A percentile compares a stretch with the other conserved stretches of the same genome.
Evolutionary conservation across 371 early-diverging fungal genomes (phyloP).

Genomic region (Apophysomyces sp.): DNA sequence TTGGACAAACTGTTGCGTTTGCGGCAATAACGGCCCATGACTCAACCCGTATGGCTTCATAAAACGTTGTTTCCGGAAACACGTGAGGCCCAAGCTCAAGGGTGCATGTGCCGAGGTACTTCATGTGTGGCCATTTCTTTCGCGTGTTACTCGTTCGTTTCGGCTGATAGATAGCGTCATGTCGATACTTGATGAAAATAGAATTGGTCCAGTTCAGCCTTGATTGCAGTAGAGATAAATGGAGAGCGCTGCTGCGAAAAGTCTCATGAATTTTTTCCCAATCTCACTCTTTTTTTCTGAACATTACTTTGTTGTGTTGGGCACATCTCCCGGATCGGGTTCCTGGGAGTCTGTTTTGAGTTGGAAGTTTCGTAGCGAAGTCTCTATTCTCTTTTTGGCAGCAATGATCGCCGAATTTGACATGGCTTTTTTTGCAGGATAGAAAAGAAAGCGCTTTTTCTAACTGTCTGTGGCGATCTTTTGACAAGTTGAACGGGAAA

Average conservation of each 20-base stretch:
- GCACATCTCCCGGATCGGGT: neutral
- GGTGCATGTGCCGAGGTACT: constrained; percentile 29
- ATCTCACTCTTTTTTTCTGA: neutral
- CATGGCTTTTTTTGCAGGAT: constrained; percentile 17
- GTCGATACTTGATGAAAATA: constrained; percentile 36
- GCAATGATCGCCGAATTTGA: constrained; percentile 35
- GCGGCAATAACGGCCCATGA: constrained; percentile 21
- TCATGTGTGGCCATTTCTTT: constrained; percentile 46
- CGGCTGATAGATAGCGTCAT: constrained; percentile 37
- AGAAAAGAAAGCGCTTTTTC: neutral
- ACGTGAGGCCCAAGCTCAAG: constrained; percentile 41
- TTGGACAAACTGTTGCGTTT: neutral
- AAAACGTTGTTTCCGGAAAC: constrained; percentile 39
- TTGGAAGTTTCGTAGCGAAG: constrained; percentile 17
- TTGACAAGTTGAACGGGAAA: too few relatives aligned
- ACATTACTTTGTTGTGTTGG: constrained; percentile 13
- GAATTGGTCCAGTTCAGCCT: constrained; percentile 42
- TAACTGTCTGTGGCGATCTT: too few relatives aligned
- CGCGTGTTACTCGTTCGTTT: constrained; percentile 29
- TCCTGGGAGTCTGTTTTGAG: constrained; percentile 17
- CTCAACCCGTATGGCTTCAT: constrained; percentile 35
- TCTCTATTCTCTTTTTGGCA: constrained; percentile 31
- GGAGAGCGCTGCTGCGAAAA: constrained; percentile 22
- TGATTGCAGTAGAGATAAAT: constrained; percentile 44
- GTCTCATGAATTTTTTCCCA: neutral